phyloP scores from a whole-genome alignment of 176 grass and related monocot genomes.

The Puya raimondii region DNA sequence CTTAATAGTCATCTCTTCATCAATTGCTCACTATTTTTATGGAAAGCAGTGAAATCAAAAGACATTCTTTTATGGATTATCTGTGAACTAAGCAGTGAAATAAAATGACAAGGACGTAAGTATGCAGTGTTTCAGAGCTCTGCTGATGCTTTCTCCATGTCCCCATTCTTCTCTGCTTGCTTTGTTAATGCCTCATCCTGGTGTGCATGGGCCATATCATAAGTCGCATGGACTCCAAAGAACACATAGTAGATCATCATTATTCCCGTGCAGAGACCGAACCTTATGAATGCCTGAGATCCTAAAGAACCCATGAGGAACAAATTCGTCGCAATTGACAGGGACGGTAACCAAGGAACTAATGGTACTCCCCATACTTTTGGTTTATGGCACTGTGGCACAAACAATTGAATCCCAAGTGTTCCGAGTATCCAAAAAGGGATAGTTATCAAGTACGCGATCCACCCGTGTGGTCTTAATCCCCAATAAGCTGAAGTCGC shows the following conservation, averaged over 20 bases:
- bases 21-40: no score
- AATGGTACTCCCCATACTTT: conserved; percentile 88
- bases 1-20: no score
- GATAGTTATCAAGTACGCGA: conserved; percentile 43
- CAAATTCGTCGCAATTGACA: conserved; percentile 91
- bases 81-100: background rate
- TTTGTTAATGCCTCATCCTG: conserved; percentile 2
- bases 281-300: conserved; percentile 54
- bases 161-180: conserved; percentile 19
- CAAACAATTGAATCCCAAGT: conserved; percentile 51
- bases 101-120: background rate
- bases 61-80: background rate
- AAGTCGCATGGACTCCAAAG: conserved; percentile 83
- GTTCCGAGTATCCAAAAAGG: conserved; percentile 58
- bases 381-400: conserved; percentile 45
- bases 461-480: conserved; percentile 36
- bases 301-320: conserved; percentile 94
- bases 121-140: background rate
- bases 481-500: conserved; percentile 77
- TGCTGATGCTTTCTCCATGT: conserved; percentile 32
- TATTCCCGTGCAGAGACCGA: conserved; percentile 54
- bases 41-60: background rate
- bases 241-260: conserved; percentile 86
- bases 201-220: conserved; percentile 64
- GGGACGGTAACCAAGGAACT: conserved; percentile 84